Conservation (phyloP, 495 filamentous ascomycete species). For the Xylaria telfairii region DNA sequence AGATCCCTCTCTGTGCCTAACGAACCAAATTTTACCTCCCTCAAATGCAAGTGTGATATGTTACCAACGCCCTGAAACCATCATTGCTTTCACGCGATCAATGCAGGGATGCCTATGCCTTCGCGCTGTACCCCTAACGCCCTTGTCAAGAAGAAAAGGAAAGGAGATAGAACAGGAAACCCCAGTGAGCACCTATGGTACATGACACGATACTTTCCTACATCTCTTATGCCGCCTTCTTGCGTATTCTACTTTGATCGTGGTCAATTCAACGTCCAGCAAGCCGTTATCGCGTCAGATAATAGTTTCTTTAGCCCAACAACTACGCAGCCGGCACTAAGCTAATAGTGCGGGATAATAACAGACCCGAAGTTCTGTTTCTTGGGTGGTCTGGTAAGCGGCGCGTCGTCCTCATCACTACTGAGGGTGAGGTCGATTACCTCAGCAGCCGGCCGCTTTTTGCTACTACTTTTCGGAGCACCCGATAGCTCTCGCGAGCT, state of each 20-base stretch:
- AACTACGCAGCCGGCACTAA: too few species aligned
- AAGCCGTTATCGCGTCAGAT: neutral
- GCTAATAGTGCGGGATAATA: neutral
- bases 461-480: constrained; percentile 21
- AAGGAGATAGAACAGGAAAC: neutral
- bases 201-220: constrained; percentile 5
- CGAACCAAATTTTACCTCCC: constrained; percentile 12
- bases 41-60: constrained; percentile 14
- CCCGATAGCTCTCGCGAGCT: constrained; percentile 24
- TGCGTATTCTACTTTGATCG: neutral
- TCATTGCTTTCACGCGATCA: constrained; percentile 3
- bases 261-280: neutral
- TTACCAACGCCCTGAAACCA: constrained; percentile 16
- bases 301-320: neutral
- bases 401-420: constrained; percentile 34
- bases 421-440: constrained; percentile 33
- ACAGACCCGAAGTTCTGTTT: constrained; percentile 9
- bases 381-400: constrained; percentile 8
- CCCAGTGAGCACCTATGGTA: constrained; percentile 8
- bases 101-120: constrained; percentile 19
- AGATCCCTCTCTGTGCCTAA: constrained; percentile 5
- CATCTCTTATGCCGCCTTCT: neutral
- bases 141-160: neutral
- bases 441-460: constrained; percentile 21
- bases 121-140: constrained; percentile 17